Conservation (phyloP, 2,329 filamentous ascomycete genomes). For the Alternaria arborescens region DNA sequence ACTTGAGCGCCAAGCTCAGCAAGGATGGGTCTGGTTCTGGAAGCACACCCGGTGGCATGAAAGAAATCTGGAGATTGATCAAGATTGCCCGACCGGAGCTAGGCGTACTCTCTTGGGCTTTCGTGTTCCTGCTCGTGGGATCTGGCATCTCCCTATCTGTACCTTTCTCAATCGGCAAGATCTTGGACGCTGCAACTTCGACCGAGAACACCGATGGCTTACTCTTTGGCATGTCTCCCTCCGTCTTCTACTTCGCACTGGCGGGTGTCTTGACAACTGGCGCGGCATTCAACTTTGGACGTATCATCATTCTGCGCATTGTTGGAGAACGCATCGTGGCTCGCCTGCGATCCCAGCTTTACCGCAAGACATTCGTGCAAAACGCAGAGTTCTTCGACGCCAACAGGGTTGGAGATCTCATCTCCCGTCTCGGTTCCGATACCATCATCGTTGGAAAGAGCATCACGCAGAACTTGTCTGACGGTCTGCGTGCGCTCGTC, state of each 20-base stretch:
- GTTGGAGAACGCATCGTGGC: constrained; percentile 95
- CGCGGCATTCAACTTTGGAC: constrained; percentile 89
- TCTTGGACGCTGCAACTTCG: constrained; percentile 89
- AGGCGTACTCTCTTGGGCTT: constrained; percentile 79
- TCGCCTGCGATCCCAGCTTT: constrained; percentile 86
- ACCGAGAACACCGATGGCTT: constrained; percentile 68
- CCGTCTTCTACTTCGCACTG: constrained; percentile 87
- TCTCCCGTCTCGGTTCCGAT: constrained; percentile 93
- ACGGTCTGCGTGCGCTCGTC: constrained; percentile 89
- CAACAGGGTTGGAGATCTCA: constrained; percentile 94
- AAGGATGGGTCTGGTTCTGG: constrained; percentile 70
- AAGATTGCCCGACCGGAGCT: constrained; percentile 89
- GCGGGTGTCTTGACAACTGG: constrained; percentile 78
- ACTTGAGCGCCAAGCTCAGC: constrained; percentile 84
- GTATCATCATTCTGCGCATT: constrained; percentile 90
- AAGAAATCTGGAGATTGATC: constrained; percentile 85
- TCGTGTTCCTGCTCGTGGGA: constrained; percentile 85
- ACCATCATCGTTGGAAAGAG: constrained; percentile 98
- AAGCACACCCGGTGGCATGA: constrained; percentile 64
- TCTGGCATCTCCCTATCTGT: constrained; percentile 95
- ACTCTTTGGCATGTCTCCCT: constrained; percentile 84
- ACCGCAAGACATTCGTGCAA: constrained; percentile 91
- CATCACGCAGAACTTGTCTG: constrained; percentile 96
- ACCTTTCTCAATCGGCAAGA: constrained; percentile 94
- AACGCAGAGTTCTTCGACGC: constrained; percentile 99